phyloP scores from a whole-genome alignment of 1,284 basidiomycete species.

The Sanghuangporus weigelae region DNA sequence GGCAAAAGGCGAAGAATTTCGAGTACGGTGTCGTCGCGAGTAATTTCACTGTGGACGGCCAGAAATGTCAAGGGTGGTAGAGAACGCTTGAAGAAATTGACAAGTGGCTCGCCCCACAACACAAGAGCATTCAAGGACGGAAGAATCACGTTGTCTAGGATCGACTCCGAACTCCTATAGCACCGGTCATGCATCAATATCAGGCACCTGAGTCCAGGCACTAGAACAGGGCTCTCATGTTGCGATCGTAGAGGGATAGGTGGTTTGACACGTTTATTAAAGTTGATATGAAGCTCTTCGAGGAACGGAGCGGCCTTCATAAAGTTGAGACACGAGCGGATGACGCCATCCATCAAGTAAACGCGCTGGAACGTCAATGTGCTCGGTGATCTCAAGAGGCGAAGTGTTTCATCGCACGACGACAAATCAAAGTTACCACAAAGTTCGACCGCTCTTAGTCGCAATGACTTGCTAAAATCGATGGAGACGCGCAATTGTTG shows the following conservation, averaged over 20 bases:
- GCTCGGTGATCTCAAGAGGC: background rate
- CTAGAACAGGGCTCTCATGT: background rate
- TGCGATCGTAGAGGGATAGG: background rate
- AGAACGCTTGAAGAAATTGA: background rate
- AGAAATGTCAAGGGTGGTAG: background rate
- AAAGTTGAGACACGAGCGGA: background rate
- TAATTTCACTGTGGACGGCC: background rate
- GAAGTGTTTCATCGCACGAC: background rate
- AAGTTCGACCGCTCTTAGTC: background rate
- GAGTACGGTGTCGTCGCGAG: background rate
- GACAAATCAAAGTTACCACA: background rate
- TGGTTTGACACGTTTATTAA: background rate
- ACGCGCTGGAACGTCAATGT: background rate
- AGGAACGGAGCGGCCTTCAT: background rate
- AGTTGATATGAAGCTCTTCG: background rate
- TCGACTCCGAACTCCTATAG: background rate
- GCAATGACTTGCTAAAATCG: background rate
- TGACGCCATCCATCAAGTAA: background rate
- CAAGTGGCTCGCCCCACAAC: background rate
- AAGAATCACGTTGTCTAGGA: background rate
- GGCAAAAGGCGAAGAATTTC: background rate
- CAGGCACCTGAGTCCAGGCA: background rate
- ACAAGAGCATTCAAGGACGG: background rate
- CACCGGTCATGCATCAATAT: background rate
- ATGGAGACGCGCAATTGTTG: background rate